Evolutionary conservation across 2,329 filamentous ascomycete species (phyloP).

Genomic region (Fusarium coicis): DNA sequence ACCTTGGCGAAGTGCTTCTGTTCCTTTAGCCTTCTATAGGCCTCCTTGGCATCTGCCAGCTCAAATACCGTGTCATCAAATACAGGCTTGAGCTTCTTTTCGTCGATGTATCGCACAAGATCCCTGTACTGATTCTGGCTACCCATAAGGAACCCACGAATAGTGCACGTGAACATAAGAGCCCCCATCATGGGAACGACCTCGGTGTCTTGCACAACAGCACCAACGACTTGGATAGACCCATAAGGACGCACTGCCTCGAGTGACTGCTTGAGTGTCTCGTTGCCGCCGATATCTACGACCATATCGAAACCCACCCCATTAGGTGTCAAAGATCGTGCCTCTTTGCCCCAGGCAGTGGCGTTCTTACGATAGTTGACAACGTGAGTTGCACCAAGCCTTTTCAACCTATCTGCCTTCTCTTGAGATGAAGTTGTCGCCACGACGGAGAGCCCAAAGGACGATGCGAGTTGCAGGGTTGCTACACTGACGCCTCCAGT

Average conservation of each 20-base stretch:
- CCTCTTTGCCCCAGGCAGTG: slow-evolving; percentile 67
- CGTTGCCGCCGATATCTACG: slow-evolving; percentile 73
- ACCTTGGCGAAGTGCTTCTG: slow-evolving; percentile 53
- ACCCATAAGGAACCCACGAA: slow-evolving; percentile 45
- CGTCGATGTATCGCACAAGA: slow-evolving; percentile 47
- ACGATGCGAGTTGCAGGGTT: slow-evolving; percentile 55
- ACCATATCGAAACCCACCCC: slow-evolving; percentile 69
- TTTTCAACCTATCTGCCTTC: slow-evolving; percentile 63
- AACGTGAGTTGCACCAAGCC: slow-evolving; percentile 66
- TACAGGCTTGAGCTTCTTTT: slow-evolving; percentile 45
- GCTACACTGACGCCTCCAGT: slow-evolving; percentile 54
- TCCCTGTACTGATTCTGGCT: slow-evolving; percentile 45
- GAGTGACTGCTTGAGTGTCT: slow-evolving; percentile 67
- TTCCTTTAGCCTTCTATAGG: slow-evolving; percentile 47
- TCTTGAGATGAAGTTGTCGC: slow-evolving; percentile 67
- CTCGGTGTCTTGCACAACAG: slow-evolving; percentile 40
- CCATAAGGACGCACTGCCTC: slow-evolving; percentile 57
- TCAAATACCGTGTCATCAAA: slow-evolving; percentile 47
- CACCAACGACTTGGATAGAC: slow-evolving; percentile 47
- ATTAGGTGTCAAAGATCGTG: slow-evolving; percentile 58
- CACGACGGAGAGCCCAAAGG: slow-evolving; percentile 64
- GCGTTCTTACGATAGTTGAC: slow-evolving; percentile 70
- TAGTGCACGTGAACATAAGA: slow-evolving; percentile 42
- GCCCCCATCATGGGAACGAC: slow-evolving; percentile 41
- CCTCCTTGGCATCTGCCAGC: slow-evolving; percentile 46